These are phyloP conservation scores for Ceratobasidium sp. DNA, from an alignment of 1,284 basidiomycete genomes.

Conservation along the genomic window DNA sequence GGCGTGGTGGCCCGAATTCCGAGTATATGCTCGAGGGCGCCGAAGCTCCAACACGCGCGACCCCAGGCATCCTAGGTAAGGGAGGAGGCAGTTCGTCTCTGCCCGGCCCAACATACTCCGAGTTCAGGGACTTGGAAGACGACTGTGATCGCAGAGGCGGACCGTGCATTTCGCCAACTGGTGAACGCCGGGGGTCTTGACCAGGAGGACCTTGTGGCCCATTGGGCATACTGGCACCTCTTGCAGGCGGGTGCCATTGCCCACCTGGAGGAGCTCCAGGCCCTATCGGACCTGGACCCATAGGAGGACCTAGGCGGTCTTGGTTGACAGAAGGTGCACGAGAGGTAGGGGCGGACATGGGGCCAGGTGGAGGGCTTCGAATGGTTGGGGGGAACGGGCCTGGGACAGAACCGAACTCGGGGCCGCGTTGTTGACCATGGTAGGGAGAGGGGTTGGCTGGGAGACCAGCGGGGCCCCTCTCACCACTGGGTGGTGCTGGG, in stretches of 20 bases:
- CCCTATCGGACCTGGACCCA: constrained; percentile 23
- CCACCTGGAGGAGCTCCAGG: constrained; percentile 14
- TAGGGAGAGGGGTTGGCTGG: constrained; percentile 21
- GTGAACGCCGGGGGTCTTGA: constrained; percentile 31
- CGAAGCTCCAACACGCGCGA: not conserved
- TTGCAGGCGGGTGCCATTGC: constrained; percentile 56
- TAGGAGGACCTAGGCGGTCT: constrained; percentile 26
- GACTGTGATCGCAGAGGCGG: constrained; percentile 48
- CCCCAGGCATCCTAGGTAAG: constrained; percentile 35
- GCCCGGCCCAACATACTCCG: constrained; percentile 8
- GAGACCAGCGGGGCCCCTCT: constrained; percentile 23
- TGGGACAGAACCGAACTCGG: constrained; percentile 21
- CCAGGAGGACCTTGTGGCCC: constrained; percentile 49
- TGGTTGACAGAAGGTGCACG: constrained; percentile 37
- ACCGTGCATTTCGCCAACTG: constrained; percentile 34
- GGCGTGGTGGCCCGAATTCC: constrained; percentile 40
- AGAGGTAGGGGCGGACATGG: constrained; percentile 39
- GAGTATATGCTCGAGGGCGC: constrained; percentile 43
- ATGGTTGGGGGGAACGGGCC: constrained; percentile 35
- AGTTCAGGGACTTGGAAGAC: constrained; percentile 47
- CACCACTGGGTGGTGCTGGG: constrained; percentile 31
- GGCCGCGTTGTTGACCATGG: constrained; percentile 31
- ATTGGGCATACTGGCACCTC: constrained; percentile 59
- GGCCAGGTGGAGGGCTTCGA: constrained; percentile 39
- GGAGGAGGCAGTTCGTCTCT: constrained; percentile 32